Conservation (phyloP, 768 basidiomycete genomes). For the Russula earlei region DNA sequence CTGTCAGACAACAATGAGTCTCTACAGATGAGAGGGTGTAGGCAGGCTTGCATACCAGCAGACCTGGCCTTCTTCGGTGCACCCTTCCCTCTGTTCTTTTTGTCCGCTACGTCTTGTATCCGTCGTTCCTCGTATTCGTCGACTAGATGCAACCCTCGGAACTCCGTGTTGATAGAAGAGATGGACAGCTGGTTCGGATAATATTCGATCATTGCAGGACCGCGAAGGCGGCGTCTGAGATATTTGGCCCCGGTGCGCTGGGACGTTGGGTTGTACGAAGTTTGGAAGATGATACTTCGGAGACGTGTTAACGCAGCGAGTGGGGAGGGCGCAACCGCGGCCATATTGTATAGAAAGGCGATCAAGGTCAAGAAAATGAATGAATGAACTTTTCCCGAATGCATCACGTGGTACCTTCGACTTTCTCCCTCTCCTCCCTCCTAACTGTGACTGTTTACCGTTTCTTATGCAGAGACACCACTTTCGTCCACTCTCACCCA, state of each 20-base stretch:
- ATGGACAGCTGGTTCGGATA: constrained; percentile 61
- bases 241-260: constrained; percentile 88
- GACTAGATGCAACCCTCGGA: constrained; percentile 34
- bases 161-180: constrained; percentile 34
- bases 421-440: no score
- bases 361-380: no score
- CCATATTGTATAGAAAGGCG: constrained; percentile 21
- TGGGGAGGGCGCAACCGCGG: constrained; percentile 38
- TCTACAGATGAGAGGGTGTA: neutral
- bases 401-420: no score
- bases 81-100: constrained; percentile 72
- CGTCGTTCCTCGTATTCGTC: constrained; percentile 62
- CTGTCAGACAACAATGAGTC: constrained; percentile 25
- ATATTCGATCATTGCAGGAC: constrained; percentile 80
- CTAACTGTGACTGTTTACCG: no score
- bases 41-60: constrained; percentile 38
- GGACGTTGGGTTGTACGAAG: constrained; percentile 75
- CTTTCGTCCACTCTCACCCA: neutral
- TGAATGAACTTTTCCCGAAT: no score
- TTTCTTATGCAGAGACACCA: constrained; percentile 4
- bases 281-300: constrained; percentile 73
- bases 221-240: constrained; percentile 69
- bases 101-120: constrained; percentile 55
- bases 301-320: constrained; percentile 53
- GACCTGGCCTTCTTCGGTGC: constrained; percentile 72